Evolutionary conservation across 2,329 filamentous ascomycete species (phyloP).

Genomic region (Ceratocystis alfenasii): DNA sequence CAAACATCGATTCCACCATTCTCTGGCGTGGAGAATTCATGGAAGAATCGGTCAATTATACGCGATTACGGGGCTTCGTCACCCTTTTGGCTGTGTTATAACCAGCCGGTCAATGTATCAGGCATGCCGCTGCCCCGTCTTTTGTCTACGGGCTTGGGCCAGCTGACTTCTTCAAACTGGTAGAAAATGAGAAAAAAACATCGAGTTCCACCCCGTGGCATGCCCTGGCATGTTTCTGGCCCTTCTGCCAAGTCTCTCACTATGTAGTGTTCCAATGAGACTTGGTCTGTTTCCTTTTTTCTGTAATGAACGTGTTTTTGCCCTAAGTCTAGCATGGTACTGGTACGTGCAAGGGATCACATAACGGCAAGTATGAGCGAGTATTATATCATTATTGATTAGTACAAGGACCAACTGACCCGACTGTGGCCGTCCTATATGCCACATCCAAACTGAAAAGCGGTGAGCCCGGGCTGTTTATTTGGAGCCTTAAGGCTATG

Average conservation of each 20-base stretch:
- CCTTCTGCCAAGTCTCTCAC: neutral
- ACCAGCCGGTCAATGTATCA: neutral
- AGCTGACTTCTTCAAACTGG: neutral
- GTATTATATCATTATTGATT: neutral
- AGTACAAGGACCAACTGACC: neutral
- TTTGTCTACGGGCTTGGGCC: neutral
- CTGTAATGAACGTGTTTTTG: no score
- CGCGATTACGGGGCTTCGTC: neutral
- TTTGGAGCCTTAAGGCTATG: neutral
- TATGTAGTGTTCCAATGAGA: neutral
- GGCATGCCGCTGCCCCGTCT: neutral
- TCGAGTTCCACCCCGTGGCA: neutral
- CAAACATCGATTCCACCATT: neutral
- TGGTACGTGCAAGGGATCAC: neutral
- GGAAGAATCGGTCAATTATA: neutral
- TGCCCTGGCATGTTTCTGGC: neutral
- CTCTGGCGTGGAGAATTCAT: neutral
- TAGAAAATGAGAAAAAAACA: neutral
- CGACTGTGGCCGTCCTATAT: neutral
- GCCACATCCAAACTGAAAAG: neutral
- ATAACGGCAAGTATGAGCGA: neutral
- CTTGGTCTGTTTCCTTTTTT: no score
- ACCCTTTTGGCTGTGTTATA: neutral
- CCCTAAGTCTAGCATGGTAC: neutral
- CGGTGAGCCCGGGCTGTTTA: neutral